These are phyloP conservation scores for Geotrichum macrosporum DNA, from an alignment of 1,139 yeast species.

Conservation along the genomic window DNA sequence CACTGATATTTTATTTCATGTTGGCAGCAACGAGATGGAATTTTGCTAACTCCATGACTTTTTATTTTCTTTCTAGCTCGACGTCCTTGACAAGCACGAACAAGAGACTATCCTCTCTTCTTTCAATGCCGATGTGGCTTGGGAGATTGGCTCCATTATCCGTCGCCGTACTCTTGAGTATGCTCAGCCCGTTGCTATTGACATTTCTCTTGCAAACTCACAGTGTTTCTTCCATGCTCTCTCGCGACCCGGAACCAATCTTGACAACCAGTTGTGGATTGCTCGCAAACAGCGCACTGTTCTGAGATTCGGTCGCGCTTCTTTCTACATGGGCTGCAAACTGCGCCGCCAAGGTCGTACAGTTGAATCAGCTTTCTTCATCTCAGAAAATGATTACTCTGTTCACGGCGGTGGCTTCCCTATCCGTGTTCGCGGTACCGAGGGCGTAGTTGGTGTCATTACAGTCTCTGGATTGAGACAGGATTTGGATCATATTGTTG, in stretches of 20 bases:
- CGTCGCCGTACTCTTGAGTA: constrained; percentile 30
- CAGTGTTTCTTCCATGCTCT: constrained; percentile 52
- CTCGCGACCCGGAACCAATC: constrained; percentile 43
- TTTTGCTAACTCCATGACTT: constrained; percentile 1
- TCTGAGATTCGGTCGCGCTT: constrained; percentile 50
- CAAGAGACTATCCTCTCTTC: constrained; percentile 31
- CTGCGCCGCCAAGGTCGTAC: constrained; percentile 31
- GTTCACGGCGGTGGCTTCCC: constrained; percentile 64
- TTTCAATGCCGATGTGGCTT: constrained; percentile 38
- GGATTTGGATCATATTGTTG: constrained; percentile 34
- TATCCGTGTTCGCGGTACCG: constrained; percentile 44
- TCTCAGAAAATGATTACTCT: constrained; percentile 48
- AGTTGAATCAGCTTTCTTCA: constrained; percentile 41
- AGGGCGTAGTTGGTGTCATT: constrained; percentile 50
- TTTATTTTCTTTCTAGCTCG: constrained; percentile 24
- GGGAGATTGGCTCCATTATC: constrained; percentile 35
- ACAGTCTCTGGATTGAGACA: constrained; percentile 55
- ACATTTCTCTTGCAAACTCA: constrained; percentile 48
- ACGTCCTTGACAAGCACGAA: constrained; percentile 31
- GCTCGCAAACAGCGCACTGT: constrained; percentile 52
- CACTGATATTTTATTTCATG: background rate
- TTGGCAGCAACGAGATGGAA: too few species aligned
- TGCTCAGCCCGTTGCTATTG: constrained; percentile 45
- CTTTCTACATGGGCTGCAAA: constrained; percentile 53
- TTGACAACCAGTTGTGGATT: constrained; percentile 60